Conservation (phyloP, 1,284 basidiomycete species). For the Earliella scabrosa region DNA sequence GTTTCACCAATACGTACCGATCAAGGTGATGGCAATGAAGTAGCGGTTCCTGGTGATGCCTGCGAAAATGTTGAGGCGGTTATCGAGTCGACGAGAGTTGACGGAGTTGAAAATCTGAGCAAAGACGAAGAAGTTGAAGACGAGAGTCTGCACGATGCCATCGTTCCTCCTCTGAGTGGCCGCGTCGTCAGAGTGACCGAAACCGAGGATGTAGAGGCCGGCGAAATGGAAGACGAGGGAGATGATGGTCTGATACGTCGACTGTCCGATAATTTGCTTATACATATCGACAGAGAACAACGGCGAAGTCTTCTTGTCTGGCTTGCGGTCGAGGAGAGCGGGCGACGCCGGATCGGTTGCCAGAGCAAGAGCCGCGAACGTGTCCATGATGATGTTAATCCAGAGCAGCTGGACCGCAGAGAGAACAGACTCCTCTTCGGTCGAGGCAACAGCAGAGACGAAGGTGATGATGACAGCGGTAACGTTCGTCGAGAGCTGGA, state of each 20-base stretch:
- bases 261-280: slow-evolving; percentile 94
- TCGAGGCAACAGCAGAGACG: slow-evolving; percentile 85
- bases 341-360: slow-evolving; percentile 94
- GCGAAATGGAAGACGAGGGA: slow-evolving; percentile 91
- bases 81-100: slow-evolving; percentile 89
- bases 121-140: slow-evolving; percentile 98
- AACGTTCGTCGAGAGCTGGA: slow-evolving; percentile 97
- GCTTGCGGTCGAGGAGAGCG: slow-evolving; percentile 84
- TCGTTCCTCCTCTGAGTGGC: slow-evolving; percentile 43
- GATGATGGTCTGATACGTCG: slow-evolving; percentile 84
- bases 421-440: slow-evolving; percentile 81
- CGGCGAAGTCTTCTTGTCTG: slow-evolving; percentile 87
- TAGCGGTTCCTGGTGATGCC: slow-evolving; percentile 84
- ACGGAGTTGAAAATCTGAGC: slow-evolving; percentile 95
- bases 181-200: slow-evolving; percentile 44
- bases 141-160: slow-evolving; percentile 79
- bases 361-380: slow-evolving; percentile 95
- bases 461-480: slow-evolving; percentile 96
- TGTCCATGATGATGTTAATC: slow-evolving; percentile 99
- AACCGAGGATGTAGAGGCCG: slow-evolving; percentile 74
- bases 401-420: slow-evolving; percentile 96
- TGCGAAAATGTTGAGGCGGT: slow-evolving; percentile 88
- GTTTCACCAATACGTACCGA: slow-evolving; percentile 73
- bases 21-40: slow-evolving; percentile 85
- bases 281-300: slow-evolving; percentile 92